These are phyloP conservation scores for Petasospora rhodanensis DNA, from an alignment of 1,139 yeast genomes.

Conservation along the genomic window DNA sequence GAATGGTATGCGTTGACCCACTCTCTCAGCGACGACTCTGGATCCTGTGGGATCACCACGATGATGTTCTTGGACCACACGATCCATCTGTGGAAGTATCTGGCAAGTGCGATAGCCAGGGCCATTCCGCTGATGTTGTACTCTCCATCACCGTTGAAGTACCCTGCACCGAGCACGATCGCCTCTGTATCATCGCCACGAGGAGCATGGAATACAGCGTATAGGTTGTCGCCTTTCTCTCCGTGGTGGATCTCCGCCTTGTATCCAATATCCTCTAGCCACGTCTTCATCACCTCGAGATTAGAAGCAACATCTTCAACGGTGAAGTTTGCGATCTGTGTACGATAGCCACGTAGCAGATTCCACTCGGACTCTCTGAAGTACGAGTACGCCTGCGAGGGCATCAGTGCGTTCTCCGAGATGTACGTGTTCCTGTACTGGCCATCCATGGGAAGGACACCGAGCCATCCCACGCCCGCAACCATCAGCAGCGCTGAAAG, in stretches of 20 bases:
- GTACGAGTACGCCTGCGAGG: slow-evolving; percentile 90
- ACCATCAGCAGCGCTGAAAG: slow-evolving; percentile 59
- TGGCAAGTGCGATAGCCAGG: slow-evolving; percentile 63
- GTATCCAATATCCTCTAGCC: slow-evolving; percentile 73
- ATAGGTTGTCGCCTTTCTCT: slow-evolving; percentile 48
- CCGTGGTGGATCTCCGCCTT: slow-evolving; percentile 52
- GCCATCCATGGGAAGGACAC: slow-evolving; percentile 70
- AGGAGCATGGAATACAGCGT: slow-evolving; percentile 87
- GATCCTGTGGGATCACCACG: slow-evolving; percentile 74
- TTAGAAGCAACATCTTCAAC: slow-evolving; percentile 20
- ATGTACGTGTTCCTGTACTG: slow-evolving; percentile 80
- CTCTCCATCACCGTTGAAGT: slow-evolving; percentile 57
- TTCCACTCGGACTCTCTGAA: slow-evolving; percentile 96
- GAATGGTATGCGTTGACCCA: slow-evolving; percentile 97
- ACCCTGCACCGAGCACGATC: slow-evolving; percentile 86
- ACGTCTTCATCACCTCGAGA: slow-evolving; percentile 45
- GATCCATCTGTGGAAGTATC: slow-evolving; percentile 80
- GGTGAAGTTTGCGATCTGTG: slow-evolving; percentile 34
- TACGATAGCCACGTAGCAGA: slow-evolving; percentile 75
- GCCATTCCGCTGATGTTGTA: slow-evolving; percentile 80
- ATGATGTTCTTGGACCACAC: slow-evolving; percentile 95
- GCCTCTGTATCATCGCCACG: slow-evolving; percentile 97
- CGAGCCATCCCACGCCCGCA: slow-evolving; percentile 62
- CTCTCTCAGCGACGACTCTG: slow-evolving; percentile 61
- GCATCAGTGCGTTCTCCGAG: slow-evolving; percentile 95